phyloP scores from a whole-genome alignment of 305 asterid species.

The Rubia occidens region DNA sequence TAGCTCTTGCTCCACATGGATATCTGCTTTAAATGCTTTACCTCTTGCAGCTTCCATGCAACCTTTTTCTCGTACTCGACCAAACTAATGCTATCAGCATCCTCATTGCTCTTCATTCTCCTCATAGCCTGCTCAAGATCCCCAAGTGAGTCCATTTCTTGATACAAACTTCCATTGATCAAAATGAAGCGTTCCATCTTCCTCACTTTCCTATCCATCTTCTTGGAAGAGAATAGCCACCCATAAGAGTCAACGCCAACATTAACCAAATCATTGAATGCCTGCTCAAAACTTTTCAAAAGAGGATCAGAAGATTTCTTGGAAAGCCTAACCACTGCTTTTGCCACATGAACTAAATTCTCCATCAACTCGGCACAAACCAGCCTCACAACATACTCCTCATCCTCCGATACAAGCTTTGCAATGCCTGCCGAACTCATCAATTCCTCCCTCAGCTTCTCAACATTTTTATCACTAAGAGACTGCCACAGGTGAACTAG shows the following conservation, averaged over 20 bases:
- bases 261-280: constrained; percentile 48
- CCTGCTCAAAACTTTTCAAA: constrained; percentile 66
- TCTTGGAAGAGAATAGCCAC: constrained; percentile 60
- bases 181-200: constrained; percentile 57
- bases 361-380: constrained; percentile 58
- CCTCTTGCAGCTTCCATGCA: constrained; percentile 59
- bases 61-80: constrained; percentile 69
- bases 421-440: constrained; percentile 49
- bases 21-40: constrained; percentile 51
- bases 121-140: constrained; percentile 68
- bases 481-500: constrained; percentile 73
- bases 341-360: constrained; percentile 48
- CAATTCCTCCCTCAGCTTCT: constrained; percentile 56
- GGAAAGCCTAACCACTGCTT: constrained; percentile 54
- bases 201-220: constrained; percentile 65
- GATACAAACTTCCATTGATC: constrained; percentile 48
- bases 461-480: constrained; percentile 57
- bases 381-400: constrained; percentile 45
- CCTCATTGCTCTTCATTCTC: constrained; percentile 54
- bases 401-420: constrained; percentile 61
- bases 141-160: constrained; percentile 67
- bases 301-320: constrained; percentile 64
- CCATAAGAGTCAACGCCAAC: constrained; percentile 42
- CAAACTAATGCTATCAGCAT: constrained; percentile 47
- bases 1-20: constrained; percentile 72